Evolutionary conservation across 164 flowering plant species (phyloP), one percentile per base, ranked within the genome.

Genomic region (Nymphaea thermarum): DNA sequence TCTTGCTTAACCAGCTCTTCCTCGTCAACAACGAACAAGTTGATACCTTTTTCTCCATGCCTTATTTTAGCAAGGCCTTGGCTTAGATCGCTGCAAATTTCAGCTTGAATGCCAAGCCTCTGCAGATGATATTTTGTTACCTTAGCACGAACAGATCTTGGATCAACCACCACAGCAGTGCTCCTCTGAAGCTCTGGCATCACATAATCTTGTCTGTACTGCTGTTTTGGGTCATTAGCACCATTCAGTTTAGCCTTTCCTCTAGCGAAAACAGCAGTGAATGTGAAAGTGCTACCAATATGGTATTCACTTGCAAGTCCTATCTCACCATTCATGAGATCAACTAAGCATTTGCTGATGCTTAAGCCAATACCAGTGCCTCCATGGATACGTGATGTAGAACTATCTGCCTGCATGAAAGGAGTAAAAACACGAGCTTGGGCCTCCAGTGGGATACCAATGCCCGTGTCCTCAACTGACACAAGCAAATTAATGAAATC

Each of bases 351-450:
- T 74, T 92, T 94, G 88, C 98, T 88, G 67, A 94, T 94, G 79
- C 96, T 94, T 18, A 94, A 72, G 25, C 99, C 99, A 43, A 94
- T 94, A 8, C 99, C 99, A 5, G 99, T 91, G 61, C 99, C 99
- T 16, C 98, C 99, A 72, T 86, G 87, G 16, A 72, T 86, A 51
- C 97, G 82, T 12, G 98, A 83, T 67, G 85, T 87, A 42, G 98
- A 89, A 18, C 92, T 87, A 15, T 84, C 87, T 3, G 86, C 99
- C 71, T 91, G 99, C 96, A 94, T 87, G 72, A 94, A 94, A 43
- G 96, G 99, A 18, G 92, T 90, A 78, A 94, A 94, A 67, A 94
- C 77, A 1, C 87, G 88, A 60, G 88, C 65, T 71, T 92, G 99
- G 41, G 91, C 95, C 68, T 94, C 96, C 3, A 69, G 65, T 67